Evolutionary conservation across 2,329 filamentous ascomycete species (phyloP).

Genomic region (Ophiognomonia clavigignenti-juglandacearum): DNA sequence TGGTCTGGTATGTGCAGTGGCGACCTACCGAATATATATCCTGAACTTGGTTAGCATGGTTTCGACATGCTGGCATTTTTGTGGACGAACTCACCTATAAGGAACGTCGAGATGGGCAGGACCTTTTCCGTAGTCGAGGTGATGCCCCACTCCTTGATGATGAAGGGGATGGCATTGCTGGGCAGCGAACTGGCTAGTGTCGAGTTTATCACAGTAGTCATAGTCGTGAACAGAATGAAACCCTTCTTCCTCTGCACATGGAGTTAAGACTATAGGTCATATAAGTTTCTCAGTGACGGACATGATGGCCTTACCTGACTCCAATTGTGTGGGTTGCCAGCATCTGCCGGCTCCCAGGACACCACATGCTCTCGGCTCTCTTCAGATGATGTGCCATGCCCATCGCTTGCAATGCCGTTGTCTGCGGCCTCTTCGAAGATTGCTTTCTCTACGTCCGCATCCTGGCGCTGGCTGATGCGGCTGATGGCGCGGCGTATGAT

Average conservation of each 20-base stretch:
- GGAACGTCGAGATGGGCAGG: constrained; percentile 58
- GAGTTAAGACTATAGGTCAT: constrained; percentile 12
- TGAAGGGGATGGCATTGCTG: constrained; percentile 56
- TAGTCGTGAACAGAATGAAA: constrained; percentile 48
- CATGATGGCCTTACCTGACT: constrained; percentile 32
- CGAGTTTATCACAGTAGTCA: constrained; percentile 60
- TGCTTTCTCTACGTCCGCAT: constrained; percentile 38
- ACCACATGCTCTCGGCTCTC: constrained; percentile 30
- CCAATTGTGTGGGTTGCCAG: constrained; percentile 52
- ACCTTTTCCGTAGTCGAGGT: constrained; percentile 40
- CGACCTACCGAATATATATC: constrained; percentile 58
- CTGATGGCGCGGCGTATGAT: no score
- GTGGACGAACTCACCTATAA: no score
- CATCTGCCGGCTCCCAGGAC: constrained; percentile 42
- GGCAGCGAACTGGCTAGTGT: constrained; percentile 63
- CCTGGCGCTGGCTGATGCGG: constrained; percentile 17
- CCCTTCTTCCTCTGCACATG: constrained; percentile 45
- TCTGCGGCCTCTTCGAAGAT: constrained; percentile 35
- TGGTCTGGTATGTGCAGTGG: no score
- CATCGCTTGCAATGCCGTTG: constrained; percentile 21
- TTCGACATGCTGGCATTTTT: no score
- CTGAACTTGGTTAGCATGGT: constrained; percentile 13
- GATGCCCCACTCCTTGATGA: constrained; percentile 53
- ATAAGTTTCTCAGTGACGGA: no score
- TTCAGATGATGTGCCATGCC: constrained; percentile 25